Evolutionary conservation across 495 filamentous ascomycete species (phyloP).

Genomic region (Aspergillus carlsbadensis): DNA sequence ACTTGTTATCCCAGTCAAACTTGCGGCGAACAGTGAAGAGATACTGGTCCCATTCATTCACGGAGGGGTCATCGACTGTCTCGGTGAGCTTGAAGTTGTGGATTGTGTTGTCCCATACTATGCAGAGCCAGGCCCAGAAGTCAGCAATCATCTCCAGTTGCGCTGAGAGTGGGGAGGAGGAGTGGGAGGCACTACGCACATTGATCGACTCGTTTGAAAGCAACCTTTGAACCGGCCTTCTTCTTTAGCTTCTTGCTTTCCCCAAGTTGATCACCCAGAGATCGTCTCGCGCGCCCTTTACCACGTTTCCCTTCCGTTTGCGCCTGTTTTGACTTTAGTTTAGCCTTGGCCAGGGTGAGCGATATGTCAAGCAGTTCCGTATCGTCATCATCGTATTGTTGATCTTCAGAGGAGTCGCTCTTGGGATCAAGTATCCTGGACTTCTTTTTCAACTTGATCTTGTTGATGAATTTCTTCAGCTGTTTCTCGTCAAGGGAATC

Average conservation of each 20-base stretch:
- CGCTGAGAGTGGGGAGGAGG: not conserved
- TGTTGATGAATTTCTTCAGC: conserved; percentile 47
- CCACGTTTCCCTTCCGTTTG: conserved; percentile 19
- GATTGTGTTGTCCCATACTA: conserved; percentile 73
- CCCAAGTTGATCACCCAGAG: conserved; percentile 9
- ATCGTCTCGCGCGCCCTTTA: conserved; percentile 22
- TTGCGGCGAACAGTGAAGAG: conserved; percentile 83
- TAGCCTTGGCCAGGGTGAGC: conserved; percentile 24
- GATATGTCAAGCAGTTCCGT: conserved; percentile 19
- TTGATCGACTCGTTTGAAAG: conserved; percentile 86
- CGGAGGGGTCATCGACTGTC: conserved; percentile 67
- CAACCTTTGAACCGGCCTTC: conserved; percentile 41
- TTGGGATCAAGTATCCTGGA: conserved; percentile 31
- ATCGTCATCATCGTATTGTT: conserved; percentile 24
- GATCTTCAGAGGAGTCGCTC: conserved; percentile 28
- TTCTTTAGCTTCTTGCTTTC: conserved; percentile 31
- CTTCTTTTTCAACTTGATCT: conserved; percentile 44
- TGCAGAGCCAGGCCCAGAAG: not conserved
- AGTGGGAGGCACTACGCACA: conserved; percentile 32
- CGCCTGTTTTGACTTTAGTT: conserved; percentile 23
- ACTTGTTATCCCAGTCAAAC: conserved; percentile 88
- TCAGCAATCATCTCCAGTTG: not conserved
- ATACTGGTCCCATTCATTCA: conserved; percentile 79
- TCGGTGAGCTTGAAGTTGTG: conserved; percentile 83
- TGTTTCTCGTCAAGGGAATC: conserved; percentile 40